Conservation (phyloP, 441 rosid genomes). For the Adansonia grandidieri region DNA sequence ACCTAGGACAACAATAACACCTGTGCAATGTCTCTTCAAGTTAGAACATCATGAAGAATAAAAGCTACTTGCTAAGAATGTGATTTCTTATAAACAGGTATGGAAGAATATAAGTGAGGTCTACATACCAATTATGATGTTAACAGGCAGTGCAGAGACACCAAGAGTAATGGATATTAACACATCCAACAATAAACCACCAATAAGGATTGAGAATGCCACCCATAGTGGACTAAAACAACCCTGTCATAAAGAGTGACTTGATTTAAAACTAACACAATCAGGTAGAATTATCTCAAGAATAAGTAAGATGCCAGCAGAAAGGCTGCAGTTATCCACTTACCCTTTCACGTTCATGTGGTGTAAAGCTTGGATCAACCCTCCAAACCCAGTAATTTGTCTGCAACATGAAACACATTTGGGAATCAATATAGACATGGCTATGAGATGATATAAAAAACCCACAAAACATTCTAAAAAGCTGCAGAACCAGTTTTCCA, state of each 20-base stretch:
- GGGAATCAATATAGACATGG: constrained; percentile 14
- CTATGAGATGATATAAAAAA: background rate
- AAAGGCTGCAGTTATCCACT: constrained; percentile 26
- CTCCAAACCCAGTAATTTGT: constrained; percentile 82
- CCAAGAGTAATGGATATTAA: constrained; percentile 82
- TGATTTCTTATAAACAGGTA: background rate
- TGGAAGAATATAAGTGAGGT: background rate
- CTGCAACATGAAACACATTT: constrained; percentile 42
- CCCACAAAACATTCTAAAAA: constrained; percentile 12
- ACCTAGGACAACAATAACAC: constrained; percentile 83
- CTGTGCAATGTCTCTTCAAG: constrained; percentile 36
- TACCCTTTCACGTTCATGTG: constrained; percentile 58
- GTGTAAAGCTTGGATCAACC: constrained; percentile 64
- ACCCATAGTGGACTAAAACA: constrained; percentile 89
- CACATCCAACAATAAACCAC: constrained; percentile 80
- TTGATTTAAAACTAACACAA: background rate
- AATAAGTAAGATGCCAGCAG: background rate
- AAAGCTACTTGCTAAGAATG: background rate
- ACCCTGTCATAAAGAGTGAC: constrained; percentile 46
- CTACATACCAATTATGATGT: constrained; percentile 72
- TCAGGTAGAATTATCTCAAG: background rate
- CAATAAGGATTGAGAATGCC: constrained; percentile 82
- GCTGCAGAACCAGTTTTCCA: background rate
- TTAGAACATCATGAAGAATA: constrained; percentile 27
- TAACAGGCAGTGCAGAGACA: constrained; percentile 78